These are phyloP conservation scores for Protomyces inouyei DNA, from an alignment of 1,139 yeast genomes.

Conservation along the genomic window DNA sequence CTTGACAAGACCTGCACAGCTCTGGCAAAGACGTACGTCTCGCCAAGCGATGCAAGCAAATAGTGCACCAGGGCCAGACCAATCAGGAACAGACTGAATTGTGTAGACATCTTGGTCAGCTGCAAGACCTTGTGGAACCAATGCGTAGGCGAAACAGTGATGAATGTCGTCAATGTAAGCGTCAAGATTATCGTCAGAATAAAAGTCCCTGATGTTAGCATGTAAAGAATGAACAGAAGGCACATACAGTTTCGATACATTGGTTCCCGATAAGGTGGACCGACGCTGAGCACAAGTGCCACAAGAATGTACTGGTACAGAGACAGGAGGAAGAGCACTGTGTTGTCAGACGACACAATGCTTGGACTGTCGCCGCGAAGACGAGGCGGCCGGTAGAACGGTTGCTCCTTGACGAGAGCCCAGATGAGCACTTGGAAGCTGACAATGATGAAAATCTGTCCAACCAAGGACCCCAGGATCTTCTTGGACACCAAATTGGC, in stretches of 20 bases:
- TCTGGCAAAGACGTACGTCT: conserved; percentile 41
- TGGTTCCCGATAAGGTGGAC: conserved; percentile 92
- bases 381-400: conserved; percentile 67
- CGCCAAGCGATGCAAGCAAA: conserved; percentile 47
- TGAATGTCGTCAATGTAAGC: conserved; percentile 8
- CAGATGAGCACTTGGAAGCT: conserved; percentile 66
- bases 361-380: conserved; percentile 59
- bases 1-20: conserved; percentile 39
- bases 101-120: conserved; percentile 55
- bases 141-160: conserved; percentile 28
- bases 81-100: conserved; percentile 52
- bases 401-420: conserved; percentile 49
- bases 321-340: conserved; percentile 71
- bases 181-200: conserved; percentile 32
- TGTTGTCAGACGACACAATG: conserved; percentile 83
- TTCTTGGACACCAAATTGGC: conserved; percentile 90
- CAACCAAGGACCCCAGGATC: conserved; percentile 70
- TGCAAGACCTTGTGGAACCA: conserved; percentile 42
- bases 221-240: too few species aligned
- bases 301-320: conserved; percentile 84
- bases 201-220: conserved; percentile 53
- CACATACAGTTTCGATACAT: conserved; percentile 49
- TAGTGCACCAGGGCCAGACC: conserved; percentile 51
- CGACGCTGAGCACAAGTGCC: conserved; percentile 77
- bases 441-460: conserved; percentile 61